Evolutionary conservation across 106 monocot species (phyloP).

Genomic region (Dendrobium nobile): DNA sequence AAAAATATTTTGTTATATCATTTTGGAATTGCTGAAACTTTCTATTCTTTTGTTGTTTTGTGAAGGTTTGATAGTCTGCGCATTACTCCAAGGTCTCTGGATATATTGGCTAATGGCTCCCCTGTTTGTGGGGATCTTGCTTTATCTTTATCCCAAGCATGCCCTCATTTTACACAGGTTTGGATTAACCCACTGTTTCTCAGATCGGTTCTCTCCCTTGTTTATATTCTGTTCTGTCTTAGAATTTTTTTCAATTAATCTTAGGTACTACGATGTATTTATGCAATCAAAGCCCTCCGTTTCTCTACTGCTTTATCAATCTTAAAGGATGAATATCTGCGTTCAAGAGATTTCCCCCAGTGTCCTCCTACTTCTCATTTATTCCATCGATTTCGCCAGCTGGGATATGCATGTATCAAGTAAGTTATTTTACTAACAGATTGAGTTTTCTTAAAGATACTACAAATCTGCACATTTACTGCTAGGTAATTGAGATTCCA

Average conservation of each 20-base stretch:
- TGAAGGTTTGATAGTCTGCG: constrained; percentile 97
- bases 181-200: constrained; percentile 5
- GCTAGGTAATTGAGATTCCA: background rate
- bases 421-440: constrained; percentile 30
- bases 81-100: constrained; percentile 89
- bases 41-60: background rate
- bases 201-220: background rate
- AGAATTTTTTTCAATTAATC: constrained; percentile 5
- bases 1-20: background rate
- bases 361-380: constrained; percentile 91
- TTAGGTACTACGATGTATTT: constrained; percentile 78
- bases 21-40: background rate
- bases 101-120: constrained; percentile 86
- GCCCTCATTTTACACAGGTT: constrained; percentile 98
- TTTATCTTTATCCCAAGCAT: constrained; percentile 94
- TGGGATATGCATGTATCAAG: constrained; percentile 98
- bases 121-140: constrained; percentile 97
- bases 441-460: background rate
- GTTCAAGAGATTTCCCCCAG: constrained; percentile 95
- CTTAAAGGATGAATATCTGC: constrained; percentile 91
- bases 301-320: constrained; percentile 95
- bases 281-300: constrained; percentile 94
- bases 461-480: background rate
- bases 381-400: constrained; percentile 85
- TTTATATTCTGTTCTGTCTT: constrained; percentile 7